Evolutionary conservation across 768 basidiomycete genomes (phyloP), one percentile per base, ranked within the genome.

Genomic region (Erythrobasidium yunnanense): DNA sequence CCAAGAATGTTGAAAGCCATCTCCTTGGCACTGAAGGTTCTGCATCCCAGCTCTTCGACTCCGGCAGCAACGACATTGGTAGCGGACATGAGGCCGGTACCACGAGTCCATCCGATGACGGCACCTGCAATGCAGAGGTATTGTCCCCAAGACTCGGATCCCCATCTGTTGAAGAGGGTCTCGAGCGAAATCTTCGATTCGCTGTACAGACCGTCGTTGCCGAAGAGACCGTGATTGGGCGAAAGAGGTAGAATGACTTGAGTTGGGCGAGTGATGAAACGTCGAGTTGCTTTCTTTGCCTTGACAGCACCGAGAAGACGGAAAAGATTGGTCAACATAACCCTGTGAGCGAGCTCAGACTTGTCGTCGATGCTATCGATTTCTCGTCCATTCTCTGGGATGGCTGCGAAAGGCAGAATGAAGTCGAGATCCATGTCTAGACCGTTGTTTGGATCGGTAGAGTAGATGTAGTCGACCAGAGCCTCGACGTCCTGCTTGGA

Each of bases 1-100:
- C 95, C 93, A 60, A 99, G 86, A 73, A 99, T 90, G 78, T 99
- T 99, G 84, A 99, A 99, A 0, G 95, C 92, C 95, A 97, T 99
- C 78, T 99, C 95, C 80, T 97, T 97, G 29, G 95, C 87, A 0
- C 93, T 97, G 83, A 97, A 99, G 1, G 95, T 99, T 70, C 95
- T 84, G 66, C 95, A 89, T 68, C 95, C 95, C 69, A 87, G 82
- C 66, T 84, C 82, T 79, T 99, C 95, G 46, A 99, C 82, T 58
- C 90, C 90, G 66, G 92, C 88, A 27, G 95, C 90, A 56, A 96
- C 86, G 46, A 87, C 88, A 78, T 92, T 92, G 47, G 90, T 92
- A 2, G 91, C 87, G 65, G 83, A 86, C 95, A 99, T 97, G 55
- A 99, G 79, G 66, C 93, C 92, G 8, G 95, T 99, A 32, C 95